Conservation (phyloP, 805 yeast genomes). For the Candida nonsorbophila region DNA sequence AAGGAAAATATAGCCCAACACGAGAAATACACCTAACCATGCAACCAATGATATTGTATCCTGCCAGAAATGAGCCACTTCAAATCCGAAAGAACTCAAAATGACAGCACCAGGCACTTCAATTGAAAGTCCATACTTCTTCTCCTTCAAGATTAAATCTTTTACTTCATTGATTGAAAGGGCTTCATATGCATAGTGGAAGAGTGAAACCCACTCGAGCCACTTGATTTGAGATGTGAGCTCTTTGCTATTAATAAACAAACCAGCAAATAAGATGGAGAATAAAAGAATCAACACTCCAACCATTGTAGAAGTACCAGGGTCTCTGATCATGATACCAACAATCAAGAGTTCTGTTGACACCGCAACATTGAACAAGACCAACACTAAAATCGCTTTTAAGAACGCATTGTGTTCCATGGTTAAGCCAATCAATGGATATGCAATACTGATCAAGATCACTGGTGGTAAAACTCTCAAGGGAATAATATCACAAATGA, state of each 20-base stretch:
- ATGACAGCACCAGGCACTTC: constrained; percentile 98
- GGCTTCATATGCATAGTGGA: constrained; percentile 95
- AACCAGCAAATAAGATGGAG: constrained; percentile 87
- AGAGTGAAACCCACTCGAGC: constrained; percentile 80
- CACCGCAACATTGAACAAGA: constrained; percentile 81
- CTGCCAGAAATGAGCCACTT: constrained; percentile 65
- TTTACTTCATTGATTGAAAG: constrained; percentile 89
- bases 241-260: constrained; percentile 80
- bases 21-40: constrained; percentile 54
- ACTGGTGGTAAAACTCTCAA: constrained; percentile 90
- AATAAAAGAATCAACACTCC: constrained; percentile 82
- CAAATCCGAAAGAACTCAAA: constrained; percentile 89
- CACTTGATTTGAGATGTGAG: constrained; percentile 50
- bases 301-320: constrained; percentile 86
- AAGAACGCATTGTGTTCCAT: constrained; percentile 70
- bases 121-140: constrained; percentile 86
- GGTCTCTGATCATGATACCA: constrained; percentile 82
- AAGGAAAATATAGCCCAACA: constrained; percentile 70
- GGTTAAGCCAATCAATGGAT: constrained; percentile 86
- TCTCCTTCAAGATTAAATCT: constrained; percentile 76
- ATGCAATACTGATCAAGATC: constrained; percentile 69
- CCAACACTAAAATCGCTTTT: constrained; percentile 62
- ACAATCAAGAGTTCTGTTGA: constrained; percentile 80
- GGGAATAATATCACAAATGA: constrained; percentile 89
- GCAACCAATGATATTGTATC: constrained; percentile 60